These are phyloP conservation scores for Sporothrix curviconia DNA, from an alignment of 2,329 filamentous ascomycete genomes.

Conservation along the genomic window DNA sequence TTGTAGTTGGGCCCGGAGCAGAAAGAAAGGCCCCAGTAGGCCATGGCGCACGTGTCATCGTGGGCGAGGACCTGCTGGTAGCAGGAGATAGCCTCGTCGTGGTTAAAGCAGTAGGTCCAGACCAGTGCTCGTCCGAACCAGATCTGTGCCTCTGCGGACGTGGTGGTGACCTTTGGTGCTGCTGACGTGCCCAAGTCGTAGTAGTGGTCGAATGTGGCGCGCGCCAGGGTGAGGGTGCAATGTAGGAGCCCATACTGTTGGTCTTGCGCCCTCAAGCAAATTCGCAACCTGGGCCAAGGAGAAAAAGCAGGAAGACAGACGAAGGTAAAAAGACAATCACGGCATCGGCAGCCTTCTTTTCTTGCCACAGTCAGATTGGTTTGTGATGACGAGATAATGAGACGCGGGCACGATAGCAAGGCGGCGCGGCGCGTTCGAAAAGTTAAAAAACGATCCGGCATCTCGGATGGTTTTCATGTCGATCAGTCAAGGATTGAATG, in stretches of 20 bases:
- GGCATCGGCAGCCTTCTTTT: neutral
- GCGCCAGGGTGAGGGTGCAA: neutral
- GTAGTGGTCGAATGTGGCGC: slow-evolving; percentile 9
- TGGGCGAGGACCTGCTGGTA: slow-evolving; percentile 52
- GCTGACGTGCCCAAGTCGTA: slow-evolving; percentile 7
- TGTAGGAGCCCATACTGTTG: slow-evolving; percentile 2
- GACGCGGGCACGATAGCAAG: no score
- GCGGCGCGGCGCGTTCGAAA: neutral
- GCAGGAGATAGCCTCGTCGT: slow-evolving; percentile 61
- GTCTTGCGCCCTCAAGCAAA: neutral
- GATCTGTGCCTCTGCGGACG: slow-evolving; percentile 31
- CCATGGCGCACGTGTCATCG: slow-evolving; percentile 54
- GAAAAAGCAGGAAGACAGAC: neutral
- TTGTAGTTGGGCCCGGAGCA: slow-evolving; percentile 66
- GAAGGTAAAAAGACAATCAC: neutral
- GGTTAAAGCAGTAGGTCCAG: slow-evolving; percentile 72
- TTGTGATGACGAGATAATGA: no score
- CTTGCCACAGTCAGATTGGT: neutral
- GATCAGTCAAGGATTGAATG: no score
- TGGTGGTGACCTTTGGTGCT: neutral
- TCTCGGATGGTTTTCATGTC: no score
- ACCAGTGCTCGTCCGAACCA: slow-evolving; percentile 70
- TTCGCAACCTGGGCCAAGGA: neutral
- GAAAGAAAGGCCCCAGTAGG: slow-evolving; percentile 66
- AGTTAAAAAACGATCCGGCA: no score